Evolutionary conservation across 257 asterid genomes (phyloP).

Genomic region (Solanum chiquidenum): DNA sequence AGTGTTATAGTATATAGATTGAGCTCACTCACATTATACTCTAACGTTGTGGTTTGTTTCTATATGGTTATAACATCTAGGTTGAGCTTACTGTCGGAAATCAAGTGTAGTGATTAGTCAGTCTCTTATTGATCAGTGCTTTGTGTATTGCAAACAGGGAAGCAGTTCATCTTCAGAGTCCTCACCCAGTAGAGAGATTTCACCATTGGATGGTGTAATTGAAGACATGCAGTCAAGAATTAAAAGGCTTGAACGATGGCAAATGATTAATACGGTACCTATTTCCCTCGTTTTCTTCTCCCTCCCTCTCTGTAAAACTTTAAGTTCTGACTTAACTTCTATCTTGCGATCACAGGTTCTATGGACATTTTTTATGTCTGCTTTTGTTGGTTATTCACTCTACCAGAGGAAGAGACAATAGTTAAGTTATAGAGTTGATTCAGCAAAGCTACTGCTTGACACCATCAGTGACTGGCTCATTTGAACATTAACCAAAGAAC

Average conservation of each 20-base stretch:
- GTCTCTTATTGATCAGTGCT: not conserved
- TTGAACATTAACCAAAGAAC: not conserved
- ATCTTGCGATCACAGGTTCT: constrained; percentile 43
- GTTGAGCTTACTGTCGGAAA: not conserved
- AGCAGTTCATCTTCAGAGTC: constrained; percentile 76
- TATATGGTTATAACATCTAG: not conserved
- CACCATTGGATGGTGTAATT: constrained; percentile 58
- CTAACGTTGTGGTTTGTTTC: not conserved
- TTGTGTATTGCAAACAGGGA: constrained; percentile 36
- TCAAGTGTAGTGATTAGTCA: not conserved
- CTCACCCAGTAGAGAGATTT: constrained; percentile 71
- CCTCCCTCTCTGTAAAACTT: not conserved
- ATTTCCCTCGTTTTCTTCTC: not conserved
- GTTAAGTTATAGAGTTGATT: not conserved
- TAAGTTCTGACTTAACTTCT: not conserved
- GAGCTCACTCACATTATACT: not conserved
- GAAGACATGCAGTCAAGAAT: constrained; percentile 93
- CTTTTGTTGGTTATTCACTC: constrained; percentile 86
- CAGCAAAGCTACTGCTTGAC: not conserved
- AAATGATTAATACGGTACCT: constrained; percentile 62
- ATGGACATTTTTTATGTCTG: constrained; percentile 96
- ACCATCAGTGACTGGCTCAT: not conserved
- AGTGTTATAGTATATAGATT: not conserved
- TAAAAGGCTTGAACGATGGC: constrained; percentile 87
- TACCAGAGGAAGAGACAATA: constrained; percentile 69